Conservation (phyloP, 192 early-diverging fungal species). For the Gryganskiella cystojenkinii region DNA sequence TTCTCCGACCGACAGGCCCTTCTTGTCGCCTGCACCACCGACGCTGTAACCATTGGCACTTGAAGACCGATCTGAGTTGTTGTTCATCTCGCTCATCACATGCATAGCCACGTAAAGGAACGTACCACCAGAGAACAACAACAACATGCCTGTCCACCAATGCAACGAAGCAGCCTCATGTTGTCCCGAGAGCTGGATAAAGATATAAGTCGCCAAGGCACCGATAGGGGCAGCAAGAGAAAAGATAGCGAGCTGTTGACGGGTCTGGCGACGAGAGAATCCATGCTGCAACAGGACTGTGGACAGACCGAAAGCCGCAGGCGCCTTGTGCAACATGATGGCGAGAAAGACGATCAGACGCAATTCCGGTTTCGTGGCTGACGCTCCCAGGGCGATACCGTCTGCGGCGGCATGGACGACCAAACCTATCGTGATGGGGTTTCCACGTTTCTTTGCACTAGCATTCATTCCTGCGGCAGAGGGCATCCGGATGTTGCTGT, state of each 20-base stretch:
- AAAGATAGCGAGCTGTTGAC: conserved; percentile 83
- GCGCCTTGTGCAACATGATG: conserved; percentile 97
- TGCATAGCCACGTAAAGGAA: conserved; percentile 94
- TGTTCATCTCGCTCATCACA: conserved; percentile 66
- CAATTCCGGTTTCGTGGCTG: conserved; percentile 70
- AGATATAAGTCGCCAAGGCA: conserved; percentile 68
- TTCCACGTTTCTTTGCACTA: conserved; percentile 55
- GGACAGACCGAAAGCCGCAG: conserved; percentile 90
- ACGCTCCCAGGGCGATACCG: conserved; percentile 94
- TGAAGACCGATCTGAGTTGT: conserved; percentile 28
- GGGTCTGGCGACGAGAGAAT: conserved; percentile 68
- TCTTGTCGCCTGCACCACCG: conserved; percentile 30
- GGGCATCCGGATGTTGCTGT: conserved; percentile 54
- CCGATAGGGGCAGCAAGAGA: conserved; percentile 87
- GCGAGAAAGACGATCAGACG: conserved; percentile 91
- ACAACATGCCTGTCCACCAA: conserved; percentile 83
- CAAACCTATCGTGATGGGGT: conserved; percentile 86
- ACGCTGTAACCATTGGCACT: conserved; percentile 30
- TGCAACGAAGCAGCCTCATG: conserved; percentile 56
- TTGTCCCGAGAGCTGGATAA: conserved; percentile 55
- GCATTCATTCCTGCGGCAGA: conserved; percentile 25
- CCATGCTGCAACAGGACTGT: conserved; percentile 88
- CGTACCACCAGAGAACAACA: conserved; percentile 91
- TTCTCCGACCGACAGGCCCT: conserved; percentile 40
- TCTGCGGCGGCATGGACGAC: conserved; percentile 97